Evolutionary conservation across 2,329 filamentous ascomycete genomes (phyloP).

Genomic region (Trichoderma guizhouense): DNA sequence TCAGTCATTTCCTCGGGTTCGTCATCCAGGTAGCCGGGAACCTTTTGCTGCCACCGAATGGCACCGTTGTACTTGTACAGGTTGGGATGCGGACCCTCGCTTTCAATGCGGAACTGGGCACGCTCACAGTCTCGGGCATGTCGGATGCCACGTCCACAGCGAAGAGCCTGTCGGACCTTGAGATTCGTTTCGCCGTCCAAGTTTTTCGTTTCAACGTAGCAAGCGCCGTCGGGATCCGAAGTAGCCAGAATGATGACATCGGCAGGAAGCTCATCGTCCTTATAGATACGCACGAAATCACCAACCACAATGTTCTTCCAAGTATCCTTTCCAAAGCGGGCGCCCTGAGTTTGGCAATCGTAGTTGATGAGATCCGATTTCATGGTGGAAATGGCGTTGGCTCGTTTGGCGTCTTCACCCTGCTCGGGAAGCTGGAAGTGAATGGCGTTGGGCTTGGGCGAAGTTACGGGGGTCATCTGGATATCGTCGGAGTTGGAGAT

Average conservation of each 20-base stretch:
- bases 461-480: conserved; percentile 93
- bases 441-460: conserved; percentile 57
- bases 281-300: conserved; percentile 94
- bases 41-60: conserved; percentile 77
- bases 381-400: conserved; percentile 41
- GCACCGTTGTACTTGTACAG: conserved; percentile 93
- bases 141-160: conserved; percentile 76
- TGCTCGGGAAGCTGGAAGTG: conserved; percentile 40
- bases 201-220: conserved; percentile 98
- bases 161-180: conserved; percentile 88
- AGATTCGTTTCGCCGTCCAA: conserved; percentile 96
- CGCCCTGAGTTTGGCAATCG: conserved; percentile 60
- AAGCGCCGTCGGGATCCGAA: conserved; percentile 88
- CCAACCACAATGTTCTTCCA: conserved; percentile 97
- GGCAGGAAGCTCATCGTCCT: conserved; percentile 90
- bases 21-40: conserved; percentile 59
- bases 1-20: conserved; percentile 78
- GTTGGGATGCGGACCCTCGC: conserved; percentile 87
- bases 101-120: conserved; percentile 83
- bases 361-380: conserved; percentile 68
- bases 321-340: conserved; percentile 84
- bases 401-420: conserved; percentile 31
- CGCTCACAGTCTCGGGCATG: conserved; percentile 92
- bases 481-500: conserved; percentile 66
- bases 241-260: conserved; percentile 91